These are phyloP conservation scores for Solanum pinnatisectum DNA, from an alignment of 257 asterid species.

Conservation along the genomic window DNA sequence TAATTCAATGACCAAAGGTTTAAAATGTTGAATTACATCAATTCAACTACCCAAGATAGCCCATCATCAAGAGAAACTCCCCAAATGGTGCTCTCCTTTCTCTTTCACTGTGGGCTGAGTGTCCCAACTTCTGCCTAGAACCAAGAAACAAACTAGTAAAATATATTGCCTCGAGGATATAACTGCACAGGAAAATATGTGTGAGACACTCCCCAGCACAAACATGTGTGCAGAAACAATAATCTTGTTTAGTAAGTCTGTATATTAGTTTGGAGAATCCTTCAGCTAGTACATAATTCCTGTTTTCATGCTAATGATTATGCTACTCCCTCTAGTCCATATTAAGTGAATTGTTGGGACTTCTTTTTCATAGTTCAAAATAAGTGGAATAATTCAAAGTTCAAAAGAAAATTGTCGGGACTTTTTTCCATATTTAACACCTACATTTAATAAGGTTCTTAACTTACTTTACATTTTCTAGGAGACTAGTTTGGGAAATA, in stretches of 20 bases:
- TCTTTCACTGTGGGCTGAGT: constrained; percentile 57
- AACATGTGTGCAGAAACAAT: neutral
- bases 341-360: neutral
- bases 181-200: neutral
- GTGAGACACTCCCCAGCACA: neutral
- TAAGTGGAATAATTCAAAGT: neutral
- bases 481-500: neutral
- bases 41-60: constrained; percentile 94
- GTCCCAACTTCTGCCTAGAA: constrained; percentile 76
- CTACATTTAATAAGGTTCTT: neutral
- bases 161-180: neutral
- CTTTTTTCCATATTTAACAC: neutral
- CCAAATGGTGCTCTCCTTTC: constrained; percentile 96
- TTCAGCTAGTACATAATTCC: neutral
- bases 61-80: constrained; percentile 95
- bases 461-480: neutral
- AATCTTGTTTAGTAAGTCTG: neutral
- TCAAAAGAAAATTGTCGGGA: neutral
- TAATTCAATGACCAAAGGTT: too few species aligned
- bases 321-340: neutral
- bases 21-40: too few species aligned
- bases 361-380: neutral
- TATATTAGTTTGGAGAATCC: neutral
- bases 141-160: constrained; percentile 5
- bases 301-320: neutral